Evolutionary conservation across 176 grass and related monocot species (phyloP).

Genomic region (Alloteropsis semialata): DNA sequence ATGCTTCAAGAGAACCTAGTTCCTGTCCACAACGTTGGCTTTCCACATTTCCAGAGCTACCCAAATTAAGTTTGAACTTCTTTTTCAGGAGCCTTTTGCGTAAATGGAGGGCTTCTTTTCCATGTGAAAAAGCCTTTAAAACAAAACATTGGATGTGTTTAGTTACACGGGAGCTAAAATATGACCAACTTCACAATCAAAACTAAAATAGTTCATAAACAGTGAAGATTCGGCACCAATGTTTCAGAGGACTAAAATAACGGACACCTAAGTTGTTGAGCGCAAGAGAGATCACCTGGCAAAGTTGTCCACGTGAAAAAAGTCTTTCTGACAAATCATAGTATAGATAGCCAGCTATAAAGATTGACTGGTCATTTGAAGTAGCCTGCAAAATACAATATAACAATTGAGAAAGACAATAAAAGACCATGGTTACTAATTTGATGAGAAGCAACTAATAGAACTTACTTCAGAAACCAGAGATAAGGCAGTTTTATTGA

Average conservation of each 20-base stretch:
- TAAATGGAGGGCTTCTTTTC: conserved; percentile 64
- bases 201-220: conserved; percentile 6
- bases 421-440: neutral
- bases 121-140: conserved; percentile 69
- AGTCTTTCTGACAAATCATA: conserved; percentile 81
- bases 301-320: conserved; percentile 51
- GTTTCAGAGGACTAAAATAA: neutral
- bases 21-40: conserved; percentile 17
- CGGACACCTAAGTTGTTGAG: neutral
- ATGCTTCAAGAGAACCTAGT: conserved; percentile 51
- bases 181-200: neutral
- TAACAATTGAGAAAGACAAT: conserved; percentile 18
- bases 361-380: conserved; percentile 43
- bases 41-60: conserved; percentile 12
- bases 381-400: conserved; percentile 55
- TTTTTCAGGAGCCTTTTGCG: conserved; percentile 69
- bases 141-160: neutral
- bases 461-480: conserved; percentile 67
- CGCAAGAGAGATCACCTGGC: conserved; percentile 46
- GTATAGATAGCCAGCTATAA: conserved; percentile 70
- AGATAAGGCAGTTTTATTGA: conserved; percentile 54
- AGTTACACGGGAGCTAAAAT: conserved; percentile 9
- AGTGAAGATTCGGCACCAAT: neutral
- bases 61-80: conserved; percentile 57
- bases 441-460: neutral